Percentiles rank a stretch among this genome's conserved stretches.
Conservation (phyloP, 2,329 filamentous ascomycete genomes). For the Onygena corvina region DNA sequence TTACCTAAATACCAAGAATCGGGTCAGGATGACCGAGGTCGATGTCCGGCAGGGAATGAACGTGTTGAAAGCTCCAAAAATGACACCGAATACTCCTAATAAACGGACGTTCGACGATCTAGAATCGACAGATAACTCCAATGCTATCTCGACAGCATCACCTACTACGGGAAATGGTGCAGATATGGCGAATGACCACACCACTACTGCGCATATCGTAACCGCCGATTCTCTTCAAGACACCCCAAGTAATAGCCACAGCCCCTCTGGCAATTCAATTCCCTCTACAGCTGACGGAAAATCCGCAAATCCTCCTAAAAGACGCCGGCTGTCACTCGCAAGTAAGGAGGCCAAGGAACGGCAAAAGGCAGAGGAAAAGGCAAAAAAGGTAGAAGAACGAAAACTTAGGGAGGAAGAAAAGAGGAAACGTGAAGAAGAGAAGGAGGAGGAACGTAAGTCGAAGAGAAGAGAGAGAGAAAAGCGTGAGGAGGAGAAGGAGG, state of each 20-base stretch:
- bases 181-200: neutral
- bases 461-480: slow-evolving; percentile 36
- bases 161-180: neutral
- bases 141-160: neutral
- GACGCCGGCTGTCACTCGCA: slow-evolving; percentile 24
- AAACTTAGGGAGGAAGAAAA: slow-evolving; percentile 39
- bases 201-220: neutral
- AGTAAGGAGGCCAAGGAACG: slow-evolving; percentile 24
- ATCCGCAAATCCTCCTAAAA: slow-evolving; percentile 20
- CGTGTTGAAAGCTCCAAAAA: slow-evolving; percentile 2
- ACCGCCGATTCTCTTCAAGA: neutral
- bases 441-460: slow-evolving; percentile 35
- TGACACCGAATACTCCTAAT: slow-evolving; percentile 16
- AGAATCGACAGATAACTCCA: neutral
- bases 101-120: slow-evolving; percentile 25
- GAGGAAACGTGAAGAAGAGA: slow-evolving; percentile 33
- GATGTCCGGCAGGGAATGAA: slow-evolving; percentile 9
- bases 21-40: slow-evolving; percentile 7
- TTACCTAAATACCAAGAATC: neutral
- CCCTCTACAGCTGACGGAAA: slow-evolving; percentile 13
- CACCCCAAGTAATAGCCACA: neutral
- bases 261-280: slow-evolving; percentile 10
- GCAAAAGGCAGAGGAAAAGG: slow-evolving; percentile 23
- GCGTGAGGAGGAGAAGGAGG: slow-evolving; percentile 34
- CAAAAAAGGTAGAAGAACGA: slow-evolving; percentile 29